A percentile compares a stretch with the other conserved stretches of the same genome.
phyloP scores from a whole-genome alignment of 1,284 basidiomycete species.

The Irpex sp. region DNA sequence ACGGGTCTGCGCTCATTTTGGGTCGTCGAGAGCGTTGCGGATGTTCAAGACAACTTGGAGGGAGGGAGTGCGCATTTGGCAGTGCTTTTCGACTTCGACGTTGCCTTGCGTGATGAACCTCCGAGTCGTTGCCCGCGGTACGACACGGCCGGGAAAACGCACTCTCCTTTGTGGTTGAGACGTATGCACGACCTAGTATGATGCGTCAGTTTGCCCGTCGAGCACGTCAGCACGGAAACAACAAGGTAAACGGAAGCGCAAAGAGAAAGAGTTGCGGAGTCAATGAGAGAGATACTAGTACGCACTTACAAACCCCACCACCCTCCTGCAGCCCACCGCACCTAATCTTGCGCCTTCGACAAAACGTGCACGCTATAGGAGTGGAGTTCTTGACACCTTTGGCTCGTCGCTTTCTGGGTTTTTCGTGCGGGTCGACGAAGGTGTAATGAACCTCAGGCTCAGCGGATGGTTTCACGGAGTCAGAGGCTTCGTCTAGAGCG shows the following conservation, averaged over 20 bases:
- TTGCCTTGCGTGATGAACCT: not conserved
- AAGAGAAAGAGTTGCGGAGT: too few species aligned
- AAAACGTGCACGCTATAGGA: constrained; percentile 32
- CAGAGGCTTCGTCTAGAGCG: too few species aligned
- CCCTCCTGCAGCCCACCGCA: constrained; percentile 31
- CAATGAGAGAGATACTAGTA: not conserved
- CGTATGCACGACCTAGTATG: not conserved
- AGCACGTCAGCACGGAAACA: too few species aligned
- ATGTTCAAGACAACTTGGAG: too few species aligned
- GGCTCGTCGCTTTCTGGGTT: not conserved
- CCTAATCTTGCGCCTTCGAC: constrained; percentile 22
- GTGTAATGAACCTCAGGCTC: too few species aligned
- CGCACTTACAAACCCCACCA: constrained; percentile 33
- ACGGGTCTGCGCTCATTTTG: too few species aligned
- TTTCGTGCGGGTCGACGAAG: too few species aligned
- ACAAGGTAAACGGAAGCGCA: too few species aligned
- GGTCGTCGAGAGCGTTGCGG: too few species aligned
- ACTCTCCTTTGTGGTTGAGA: not conserved
- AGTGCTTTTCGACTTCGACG: not conserved
- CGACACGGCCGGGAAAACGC: not conserved
- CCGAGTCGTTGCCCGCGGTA: not conserved
- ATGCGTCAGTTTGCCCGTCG: too few species aligned
- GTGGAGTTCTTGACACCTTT: constrained; percentile 8
- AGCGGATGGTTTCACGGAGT: too few species aligned
- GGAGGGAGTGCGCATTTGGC: too few species aligned